Base-by-base conservation (phyloP, 306 rosid genomes). In the Rosa multiflora region DNA sequence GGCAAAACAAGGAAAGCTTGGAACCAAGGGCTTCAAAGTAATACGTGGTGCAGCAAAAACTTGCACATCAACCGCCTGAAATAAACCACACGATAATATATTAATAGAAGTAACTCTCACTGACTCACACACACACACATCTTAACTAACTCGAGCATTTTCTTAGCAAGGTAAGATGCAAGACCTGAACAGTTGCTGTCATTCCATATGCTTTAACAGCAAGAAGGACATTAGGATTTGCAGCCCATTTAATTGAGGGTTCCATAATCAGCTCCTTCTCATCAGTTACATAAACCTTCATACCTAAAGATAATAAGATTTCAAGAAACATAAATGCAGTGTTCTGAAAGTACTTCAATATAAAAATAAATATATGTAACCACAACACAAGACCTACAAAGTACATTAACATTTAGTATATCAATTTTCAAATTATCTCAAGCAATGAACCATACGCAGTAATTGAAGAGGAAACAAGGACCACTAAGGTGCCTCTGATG, bases 201-300 rank as follows among this genome's bases (percentile, higher is more conserved):
- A 94, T 82, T 69, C 97, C 97, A 72, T 88, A 94, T 80, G 97
- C 95, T 88, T 92, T 91, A 37, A 85, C 87, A 70, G 90, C 91
- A 77, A 94, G 71, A 8, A 85, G 80, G 81, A 92, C 63, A 85
- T 94, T 90, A 63, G 99, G 99, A 86, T 92, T 94, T 76, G 87
- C 97, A 20, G 99, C 99, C 97, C 97, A 94, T 77, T 94, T 94
- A 70, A 94, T 49, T 56, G 89, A 85, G 59, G 94, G 97, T 87
- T 94, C 97, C 97, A 94, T 91, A 62, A 94, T 92, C 85, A 94
- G 81, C 88, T 94, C 99, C 84, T 94, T 94, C 85, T 94, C 99
- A 79, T 91, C 97, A 55, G 99, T 94, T 83, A 67, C 78, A 49
- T 85, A 94, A 75, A 89, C 91, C 84, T 94, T 94, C 99, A 92